Evolutionary conservation across 768 basidiomycete genomes (phyloP).

Genomic region (Boletus sp.): DNA sequence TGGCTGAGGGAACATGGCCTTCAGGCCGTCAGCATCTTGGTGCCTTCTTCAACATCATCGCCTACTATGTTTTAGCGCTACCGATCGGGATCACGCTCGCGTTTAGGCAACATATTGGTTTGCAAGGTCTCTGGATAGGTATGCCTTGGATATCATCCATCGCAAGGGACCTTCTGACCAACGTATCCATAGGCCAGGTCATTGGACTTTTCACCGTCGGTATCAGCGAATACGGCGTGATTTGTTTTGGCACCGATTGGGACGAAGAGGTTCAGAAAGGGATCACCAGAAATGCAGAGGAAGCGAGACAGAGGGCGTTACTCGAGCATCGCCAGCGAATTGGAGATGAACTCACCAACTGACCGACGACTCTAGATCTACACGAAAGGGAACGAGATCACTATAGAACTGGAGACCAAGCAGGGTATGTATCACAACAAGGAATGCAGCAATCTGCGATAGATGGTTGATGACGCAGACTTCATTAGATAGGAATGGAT

Average conservation of each 20-base stretch:
- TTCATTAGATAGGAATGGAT: background rate
- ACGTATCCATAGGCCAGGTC: conserved; percentile 53
- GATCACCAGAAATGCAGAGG: conserved; percentile 33
- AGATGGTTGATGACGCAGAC: background rate
- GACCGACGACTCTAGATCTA: background rate
- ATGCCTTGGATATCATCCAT: background rate
- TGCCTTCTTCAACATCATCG: conserved; percentile 68
- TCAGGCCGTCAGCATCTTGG: conserved; percentile 63
- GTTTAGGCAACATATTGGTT: conserved; percentile 41
- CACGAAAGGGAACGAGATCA: background rate
- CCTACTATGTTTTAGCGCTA: conserved; percentile 54
- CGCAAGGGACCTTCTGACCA: conserved; percentile 8
- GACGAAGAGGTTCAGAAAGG: conserved; percentile 43
- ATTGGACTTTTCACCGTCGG: conserved; percentile 72
- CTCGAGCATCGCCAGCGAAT: conserved; percentile 18
- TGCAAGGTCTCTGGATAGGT: conserved; percentile 54
- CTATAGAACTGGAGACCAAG: background rate
- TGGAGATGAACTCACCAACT: conserved; percentile 16
- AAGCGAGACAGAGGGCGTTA: conserved; percentile 29
- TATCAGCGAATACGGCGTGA: conserved; percentile 59
- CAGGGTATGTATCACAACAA: background rate
- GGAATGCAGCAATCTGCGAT: background rate
- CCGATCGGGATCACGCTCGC: conserved; percentile 52
- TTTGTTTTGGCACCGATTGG: conserved; percentile 53
- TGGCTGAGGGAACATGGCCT: conserved; percentile 3